Evolutionary conservation across 2,329 filamentous ascomycete species (phyloP).

Genomic region (Aspergillus pseudotamarii): DNA sequence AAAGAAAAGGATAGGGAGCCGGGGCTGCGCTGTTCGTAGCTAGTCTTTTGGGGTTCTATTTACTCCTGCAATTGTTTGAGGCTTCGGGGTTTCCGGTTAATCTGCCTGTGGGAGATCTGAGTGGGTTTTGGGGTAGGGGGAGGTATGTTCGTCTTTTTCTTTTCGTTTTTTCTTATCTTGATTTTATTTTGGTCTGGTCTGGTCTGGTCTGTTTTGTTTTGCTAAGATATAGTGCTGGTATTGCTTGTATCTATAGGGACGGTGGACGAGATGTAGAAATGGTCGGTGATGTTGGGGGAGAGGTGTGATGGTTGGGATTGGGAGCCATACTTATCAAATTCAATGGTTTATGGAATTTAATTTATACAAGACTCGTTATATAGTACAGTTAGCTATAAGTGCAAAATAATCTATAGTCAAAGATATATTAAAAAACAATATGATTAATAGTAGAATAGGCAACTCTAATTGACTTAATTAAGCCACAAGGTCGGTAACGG

Average conservation of each 20-base stretch:
- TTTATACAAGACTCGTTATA: too few species aligned
- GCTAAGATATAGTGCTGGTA: neutral
- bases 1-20: too few species aligned
- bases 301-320: neutral
- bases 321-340: rapidly evolving
- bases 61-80: conserved; percentile 58
- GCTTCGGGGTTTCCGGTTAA: conserved; percentile 56
- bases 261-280: neutral
- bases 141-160: neutral
- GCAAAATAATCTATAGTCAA: too few species aligned
- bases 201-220: too few species aligned
- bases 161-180: neutral
- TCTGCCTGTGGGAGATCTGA: conserved; percentile 47
- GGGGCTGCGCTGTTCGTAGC: conserved; percentile 46
- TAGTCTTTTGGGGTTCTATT: conserved; percentile 55
- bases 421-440: too few species aligned
- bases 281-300: neutral
- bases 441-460: too few species aligned
- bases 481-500: too few species aligned
- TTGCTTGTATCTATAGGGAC: neutral
- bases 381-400: too few species aligned
- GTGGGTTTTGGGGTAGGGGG: conserved; percentile 13
- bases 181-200: neutral
- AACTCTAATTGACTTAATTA: too few species aligned
- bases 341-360: too few species aligned